Conservation (phyloP, 2,329 filamentous ascomycete genomes). For the Alternaria solani region DNA sequence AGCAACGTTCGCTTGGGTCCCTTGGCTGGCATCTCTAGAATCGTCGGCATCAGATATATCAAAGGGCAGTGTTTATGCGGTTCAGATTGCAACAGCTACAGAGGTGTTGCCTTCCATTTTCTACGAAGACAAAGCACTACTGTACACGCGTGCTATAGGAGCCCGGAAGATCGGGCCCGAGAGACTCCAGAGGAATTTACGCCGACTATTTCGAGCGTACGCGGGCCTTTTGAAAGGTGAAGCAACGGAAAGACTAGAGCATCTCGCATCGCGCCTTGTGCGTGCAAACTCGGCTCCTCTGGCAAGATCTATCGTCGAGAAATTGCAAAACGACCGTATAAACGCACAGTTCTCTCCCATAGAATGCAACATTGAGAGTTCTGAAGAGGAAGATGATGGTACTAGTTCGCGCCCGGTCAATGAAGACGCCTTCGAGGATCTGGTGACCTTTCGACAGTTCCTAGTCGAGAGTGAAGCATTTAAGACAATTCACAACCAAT, state of each 20-base stretch:
- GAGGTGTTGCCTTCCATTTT: conserved; percentile 11
- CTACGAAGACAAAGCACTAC: conserved; percentile 5
- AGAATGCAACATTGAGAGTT: conserved; percentile 2
- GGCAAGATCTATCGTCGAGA: conserved; percentile 15
- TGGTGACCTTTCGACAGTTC: conserved; percentile 22
- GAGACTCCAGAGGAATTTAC: conserved; percentile 9
- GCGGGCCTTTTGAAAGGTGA: conserved; percentile 2
- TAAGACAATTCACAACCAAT: conserved; percentile 5
- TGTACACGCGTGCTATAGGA: conserved; percentile 4
- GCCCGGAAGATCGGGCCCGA: conserved; percentile 10
- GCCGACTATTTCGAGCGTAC: conserved; percentile 13
- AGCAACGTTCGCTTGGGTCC: too few species aligned
- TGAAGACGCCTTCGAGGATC: conserved; percentile 19
- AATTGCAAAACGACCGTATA: background rate
- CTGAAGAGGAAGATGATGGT: conserved; percentile 15
- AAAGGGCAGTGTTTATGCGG: conserved; percentile 8
- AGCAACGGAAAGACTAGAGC: conserved; percentile 8
- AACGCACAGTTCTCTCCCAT: background rate
- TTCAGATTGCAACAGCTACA: conserved; percentile 16
- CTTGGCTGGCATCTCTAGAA: conserved; percentile 1
- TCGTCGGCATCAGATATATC: conserved; percentile 12
- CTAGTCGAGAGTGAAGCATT: conserved; percentile 24
- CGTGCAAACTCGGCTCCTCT: conserved; percentile 10
- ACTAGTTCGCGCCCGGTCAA: conserved; percentile 1
- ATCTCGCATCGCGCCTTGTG: conserved; percentile 15